Evolutionary conservation across 1,284 basidiomycete species (phyloP).

Genomic region (Ustanciosporium gigantosporum): DNA sequence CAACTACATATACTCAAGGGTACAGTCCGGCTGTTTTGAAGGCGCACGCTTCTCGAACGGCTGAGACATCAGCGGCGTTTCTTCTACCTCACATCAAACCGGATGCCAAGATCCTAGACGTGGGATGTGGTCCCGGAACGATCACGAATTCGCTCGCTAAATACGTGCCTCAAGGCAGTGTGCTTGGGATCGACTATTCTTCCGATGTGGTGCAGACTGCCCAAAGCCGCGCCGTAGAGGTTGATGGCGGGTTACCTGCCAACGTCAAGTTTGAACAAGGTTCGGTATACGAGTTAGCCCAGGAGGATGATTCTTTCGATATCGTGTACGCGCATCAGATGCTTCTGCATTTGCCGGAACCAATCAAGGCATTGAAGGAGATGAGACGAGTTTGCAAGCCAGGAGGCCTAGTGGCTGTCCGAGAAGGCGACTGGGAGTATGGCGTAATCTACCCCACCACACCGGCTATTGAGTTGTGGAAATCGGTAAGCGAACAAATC

Average conservation of each 20-base stretch:
- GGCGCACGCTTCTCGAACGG: constrained; percentile 27
- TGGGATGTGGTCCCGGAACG: constrained; percentile 33
- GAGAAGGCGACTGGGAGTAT: constrained; percentile 16
- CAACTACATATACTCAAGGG: constrained; percentile 23
- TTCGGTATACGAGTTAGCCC: constrained; percentile 21
- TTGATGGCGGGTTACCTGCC: not conserved
- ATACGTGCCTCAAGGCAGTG: constrained; percentile 13
- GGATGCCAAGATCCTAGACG: constrained; percentile 13
- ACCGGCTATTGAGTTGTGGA: constrained; percentile 8
- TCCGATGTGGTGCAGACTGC: constrained; percentile 15
- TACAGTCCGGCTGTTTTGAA: constrained; percentile 22
- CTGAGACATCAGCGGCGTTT: constrained; percentile 21
- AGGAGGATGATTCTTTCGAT: constrained; percentile 15
- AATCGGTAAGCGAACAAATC: constrained; percentile 2
- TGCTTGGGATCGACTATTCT: constrained; percentile 22
- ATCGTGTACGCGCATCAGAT: constrained; percentile 30
- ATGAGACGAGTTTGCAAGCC: constrained; percentile 31
- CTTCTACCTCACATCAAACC: constrained; percentile 15
- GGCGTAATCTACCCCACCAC: constrained; percentile 8
- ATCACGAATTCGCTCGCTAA: constrained; percentile 20
- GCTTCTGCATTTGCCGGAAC: constrained; percentile 22
- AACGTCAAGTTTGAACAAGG: constrained; percentile 6
- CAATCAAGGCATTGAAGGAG: constrained; percentile 14
- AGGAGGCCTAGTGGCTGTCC: constrained; percentile 18
- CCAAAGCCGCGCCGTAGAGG: constrained; percentile 2